A percentile compares a stretch with the other conserved stretches of the same genome.
phyloP scores from a whole-genome alignment of 2,329 filamentous ascomycete genomes.

The Hypoxylon sp. region DNA sequence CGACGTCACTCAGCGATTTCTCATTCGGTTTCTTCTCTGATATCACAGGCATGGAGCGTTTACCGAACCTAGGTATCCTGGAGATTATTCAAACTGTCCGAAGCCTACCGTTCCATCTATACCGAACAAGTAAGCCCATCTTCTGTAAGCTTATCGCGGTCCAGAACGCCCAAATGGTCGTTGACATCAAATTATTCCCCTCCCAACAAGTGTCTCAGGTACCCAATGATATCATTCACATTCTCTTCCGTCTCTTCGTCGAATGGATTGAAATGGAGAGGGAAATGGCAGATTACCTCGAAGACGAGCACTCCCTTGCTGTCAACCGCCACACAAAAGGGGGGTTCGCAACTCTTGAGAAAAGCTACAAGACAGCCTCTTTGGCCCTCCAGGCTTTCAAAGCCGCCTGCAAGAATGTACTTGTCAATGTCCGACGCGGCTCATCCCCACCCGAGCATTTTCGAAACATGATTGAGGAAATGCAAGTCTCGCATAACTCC shows the following conservation, averaged over 20 bases:
- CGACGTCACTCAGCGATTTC: neutral
- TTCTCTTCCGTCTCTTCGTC: neutral
- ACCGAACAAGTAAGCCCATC: neutral
- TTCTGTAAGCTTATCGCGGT: neutral
- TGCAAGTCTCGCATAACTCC: neutral
- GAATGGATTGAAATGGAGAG: neutral
- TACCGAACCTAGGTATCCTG: neutral
- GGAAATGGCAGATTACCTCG: neutral
- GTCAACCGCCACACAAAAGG: neutral
- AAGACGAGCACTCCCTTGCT: neutral
- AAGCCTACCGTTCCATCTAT: neutral
- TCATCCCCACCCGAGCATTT: neutral
- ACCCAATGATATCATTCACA: neutral
- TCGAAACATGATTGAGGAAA: neutral
- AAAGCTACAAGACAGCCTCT: neutral
- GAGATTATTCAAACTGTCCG: neutral
- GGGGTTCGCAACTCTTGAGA: neutral
- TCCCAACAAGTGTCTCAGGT: neutral
- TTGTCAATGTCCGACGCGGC: neutral
- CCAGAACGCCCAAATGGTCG: neutral
- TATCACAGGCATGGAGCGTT: neutral
- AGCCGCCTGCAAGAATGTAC: neutral
- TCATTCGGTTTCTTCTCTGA: neutral
- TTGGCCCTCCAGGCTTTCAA: neutral
- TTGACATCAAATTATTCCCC: neutral